A percentile compares a stretch with the other conserved stretches of the same genome.
Conservation (phyloP, 139 green algal genomes). For the Coccomyxa sp. region DNA sequence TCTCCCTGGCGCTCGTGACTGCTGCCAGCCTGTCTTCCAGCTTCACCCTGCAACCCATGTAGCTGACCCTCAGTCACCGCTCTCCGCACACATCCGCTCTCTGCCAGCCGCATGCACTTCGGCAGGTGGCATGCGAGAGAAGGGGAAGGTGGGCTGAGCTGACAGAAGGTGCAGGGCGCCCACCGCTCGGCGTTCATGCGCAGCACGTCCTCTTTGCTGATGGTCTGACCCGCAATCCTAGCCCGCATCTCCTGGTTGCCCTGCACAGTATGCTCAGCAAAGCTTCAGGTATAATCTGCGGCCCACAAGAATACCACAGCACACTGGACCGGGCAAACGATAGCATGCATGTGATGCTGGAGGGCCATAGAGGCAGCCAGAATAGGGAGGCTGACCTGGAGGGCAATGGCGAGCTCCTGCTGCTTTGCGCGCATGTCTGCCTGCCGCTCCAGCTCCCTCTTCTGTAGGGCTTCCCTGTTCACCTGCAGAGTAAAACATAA, state of each 20-base stretch:
- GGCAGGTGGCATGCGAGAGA: background rate
- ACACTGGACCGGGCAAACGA: background rate
- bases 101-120: background rate
- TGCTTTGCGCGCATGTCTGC: slow-evolving; percentile 32
- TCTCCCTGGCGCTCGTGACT: slow-evolving; percentile 52
- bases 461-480: slow-evolving; percentile 54
- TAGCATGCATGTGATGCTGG: background rate
- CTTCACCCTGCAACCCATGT: slow-evolving; percentile 39
- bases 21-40: slow-evolving; percentile 53
- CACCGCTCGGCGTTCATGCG: slow-evolving; percentile 74
- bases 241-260: slow-evolving; percentile 54
- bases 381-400: background rate
- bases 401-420: slow-evolving; percentile 31
- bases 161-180: no score
- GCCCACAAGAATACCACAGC: background rate
- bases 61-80: background rate
- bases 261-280: background rate
- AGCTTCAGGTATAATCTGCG: background rate
- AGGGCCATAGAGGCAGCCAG: background rate
- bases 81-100: background rate
- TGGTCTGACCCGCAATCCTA: slow-evolving; percentile 54
- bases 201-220: slow-evolving; percentile 71
- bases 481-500: no score
- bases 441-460: slow-evolving; percentile 21
- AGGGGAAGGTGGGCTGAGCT: background rate